Evolutionary conservation across 768 basidiomycete genomes (phyloP).

Genomic region (Kwoniella sp.): DNA sequence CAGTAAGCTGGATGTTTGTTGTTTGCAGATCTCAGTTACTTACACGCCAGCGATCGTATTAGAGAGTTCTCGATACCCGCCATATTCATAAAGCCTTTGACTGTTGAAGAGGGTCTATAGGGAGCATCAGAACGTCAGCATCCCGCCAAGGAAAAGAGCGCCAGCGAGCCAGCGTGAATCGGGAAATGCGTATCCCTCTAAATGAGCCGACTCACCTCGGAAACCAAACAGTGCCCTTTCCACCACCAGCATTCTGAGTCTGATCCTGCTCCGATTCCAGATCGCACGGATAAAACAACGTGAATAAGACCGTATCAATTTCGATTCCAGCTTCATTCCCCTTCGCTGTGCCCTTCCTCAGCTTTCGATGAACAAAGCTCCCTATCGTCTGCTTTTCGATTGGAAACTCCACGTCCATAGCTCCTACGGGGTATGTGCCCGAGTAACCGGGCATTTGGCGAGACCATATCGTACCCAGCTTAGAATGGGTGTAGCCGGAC

Average conservation of each 20-base stretch:
- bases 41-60: slow-evolving; percentile 19
- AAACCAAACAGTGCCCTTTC: slow-evolving; percentile 23
- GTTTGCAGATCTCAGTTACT: no score
- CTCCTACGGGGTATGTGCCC: slow-evolving; percentile 20
- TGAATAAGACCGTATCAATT: slow-evolving; percentile 28
- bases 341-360: background rate
- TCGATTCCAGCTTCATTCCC: slow-evolving; percentile 19
- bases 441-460: slow-evolving; percentile 15
- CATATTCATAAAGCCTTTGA: slow-evolving; percentile 26
- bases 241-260: background rate
- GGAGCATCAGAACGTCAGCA: background rate
- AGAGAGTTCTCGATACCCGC: slow-evolving; percentile 17
- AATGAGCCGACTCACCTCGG: slow-evolving; percentile 18
- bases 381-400: slow-evolving; percentile 21
- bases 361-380: slow-evolving; percentile 16
- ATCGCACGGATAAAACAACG: slow-evolving; percentile 28
- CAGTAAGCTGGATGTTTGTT: no score
- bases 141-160: no score
- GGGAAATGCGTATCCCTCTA: no score
- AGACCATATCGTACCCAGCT: slow-evolving; percentile 15
- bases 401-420: slow-evolving; percentile 19
- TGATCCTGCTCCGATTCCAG: background rate
- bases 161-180: no score
- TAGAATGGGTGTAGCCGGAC: slow-evolving; percentile 4
- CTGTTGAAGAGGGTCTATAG: slow-evolving; percentile 14